Conservation (phyloP, 129 eudicot species). For the Pseudognaphalium luteoalbum region DNA sequence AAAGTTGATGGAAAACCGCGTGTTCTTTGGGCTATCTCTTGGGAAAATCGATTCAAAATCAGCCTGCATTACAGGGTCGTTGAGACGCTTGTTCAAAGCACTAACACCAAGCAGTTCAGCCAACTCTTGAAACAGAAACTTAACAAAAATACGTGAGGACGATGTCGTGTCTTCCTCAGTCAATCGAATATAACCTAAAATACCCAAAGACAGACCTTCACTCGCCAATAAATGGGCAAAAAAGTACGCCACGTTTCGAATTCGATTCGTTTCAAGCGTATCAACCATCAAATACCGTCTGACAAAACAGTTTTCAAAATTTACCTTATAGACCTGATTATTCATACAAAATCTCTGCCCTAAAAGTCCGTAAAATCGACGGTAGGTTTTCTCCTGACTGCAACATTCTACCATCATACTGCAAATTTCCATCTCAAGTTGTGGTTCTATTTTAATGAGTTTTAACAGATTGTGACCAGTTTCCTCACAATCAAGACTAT, state of each 20-base stretch:
- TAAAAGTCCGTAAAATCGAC: slow-evolving; percentile 81
- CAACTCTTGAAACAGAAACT: slow-evolving; percentile 93
- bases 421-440: slow-evolving; percentile 97
- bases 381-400: slow-evolving; percentile 93
- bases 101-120: slow-evolving; percentile 92
- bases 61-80: slow-evolving; percentile 80
- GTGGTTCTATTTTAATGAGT: slow-evolving; percentile 81
- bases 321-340: slow-evolving; percentile 79
- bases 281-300: slow-evolving; percentile 92
- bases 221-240: slow-evolving; percentile 92
- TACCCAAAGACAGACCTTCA: slow-evolving; percentile 85
- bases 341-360: slow-evolving; percentile 95
- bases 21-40: slow-evolving; percentile 77
- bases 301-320: slow-evolving; percentile 81
- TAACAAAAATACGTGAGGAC: slow-evolving; percentile 89
- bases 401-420: slow-evolving; percentile 91
- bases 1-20: slow-evolving; percentile 81
- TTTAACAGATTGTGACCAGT: slow-evolving; percentile 90
- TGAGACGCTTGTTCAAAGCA: slow-evolving; percentile 75
- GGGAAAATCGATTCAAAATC: slow-evolving; percentile 88
- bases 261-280: slow-evolving; percentile 72
- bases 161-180: slow-evolving; percentile 96
- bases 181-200: slow-evolving; percentile 68
- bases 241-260: slow-evolving; percentile 85
- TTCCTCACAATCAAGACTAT: slow-evolving; percentile 96